Percentiles rank a stretch among this genome's conserved stretches.
These are phyloP conservation scores for Apium graveolens DNA, from an alignment of 129 eudicot species.

Conservation along the genomic window DNA sequence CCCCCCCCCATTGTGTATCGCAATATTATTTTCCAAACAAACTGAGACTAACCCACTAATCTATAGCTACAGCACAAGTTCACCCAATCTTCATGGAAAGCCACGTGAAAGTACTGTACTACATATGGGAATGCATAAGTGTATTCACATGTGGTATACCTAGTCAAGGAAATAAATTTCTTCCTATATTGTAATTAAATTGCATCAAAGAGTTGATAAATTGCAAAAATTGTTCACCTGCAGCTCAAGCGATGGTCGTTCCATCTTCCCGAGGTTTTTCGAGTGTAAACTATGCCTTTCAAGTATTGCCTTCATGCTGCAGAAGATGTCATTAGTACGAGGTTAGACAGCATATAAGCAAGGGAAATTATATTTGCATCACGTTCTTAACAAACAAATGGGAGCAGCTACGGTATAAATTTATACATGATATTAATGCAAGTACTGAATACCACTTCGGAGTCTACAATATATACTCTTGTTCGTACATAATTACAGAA, in stretches of 20 bases:
- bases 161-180: background rate
- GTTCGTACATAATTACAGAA: background rate
- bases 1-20: background rate
- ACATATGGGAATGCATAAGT: background rate
- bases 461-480: background rate
- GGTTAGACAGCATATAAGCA: slow-evolving; percentile 3
- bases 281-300: slow-evolving; percentile 84
- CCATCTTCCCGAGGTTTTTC: slow-evolving; percentile 63
- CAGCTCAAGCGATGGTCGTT: slow-evolving; percentile 78
- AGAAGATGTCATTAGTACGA: background rate
- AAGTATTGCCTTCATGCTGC: slow-evolving; percentile 69
- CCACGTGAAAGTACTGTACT: background rate
- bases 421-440: background rate
- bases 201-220: slow-evolving; percentile 1
- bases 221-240: slow-evolving; percentile 38
- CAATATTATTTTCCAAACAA: background rate
- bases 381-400: background rate
- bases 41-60: background rate
- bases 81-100: background rate
- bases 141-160: background rate
- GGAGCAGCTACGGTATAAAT: background rate
- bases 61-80: slow-evolving; percentile 7
- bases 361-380: background rate
- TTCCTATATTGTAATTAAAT: background rate
- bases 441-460: background rate